Conservation (phyloP, 345 rosid species). For the Turritis glabra region DNA sequence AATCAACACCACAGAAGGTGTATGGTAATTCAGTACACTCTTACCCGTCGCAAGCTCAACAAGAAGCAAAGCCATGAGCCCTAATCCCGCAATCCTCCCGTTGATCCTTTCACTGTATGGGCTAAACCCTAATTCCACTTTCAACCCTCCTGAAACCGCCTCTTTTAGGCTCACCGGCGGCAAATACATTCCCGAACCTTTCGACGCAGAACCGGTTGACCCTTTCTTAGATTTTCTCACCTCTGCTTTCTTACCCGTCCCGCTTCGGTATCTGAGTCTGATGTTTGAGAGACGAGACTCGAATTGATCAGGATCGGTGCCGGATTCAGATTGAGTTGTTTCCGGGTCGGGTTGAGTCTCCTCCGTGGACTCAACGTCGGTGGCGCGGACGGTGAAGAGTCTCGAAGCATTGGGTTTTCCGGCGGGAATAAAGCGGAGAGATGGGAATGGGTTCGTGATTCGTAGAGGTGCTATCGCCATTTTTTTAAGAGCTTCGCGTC, state of each 20-base stretch:
- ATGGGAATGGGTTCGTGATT: slow-evolving; percentile 40
- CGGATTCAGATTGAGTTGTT: slow-evolving; percentile 37
- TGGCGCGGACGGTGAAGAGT: slow-evolving; percentile 46
- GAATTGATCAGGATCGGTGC: slow-evolving; percentile 49
- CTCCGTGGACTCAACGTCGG: slow-evolving; percentile 50
- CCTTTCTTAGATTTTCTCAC: slow-evolving; percentile 68
- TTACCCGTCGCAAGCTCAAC: slow-evolving; percentile 94
- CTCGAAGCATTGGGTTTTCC: slow-evolving; percentile 30
- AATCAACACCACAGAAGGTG: slow-evolving; percentile 66
- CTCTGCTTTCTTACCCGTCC: slow-evolving; percentile 88
- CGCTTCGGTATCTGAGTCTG: slow-evolving; percentile 68
- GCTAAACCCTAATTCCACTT: slow-evolving; percentile 81
- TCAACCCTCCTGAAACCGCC: slow-evolving; percentile 63
- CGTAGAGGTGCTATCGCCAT: slow-evolving; percentile 54
- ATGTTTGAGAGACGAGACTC: slow-evolving; percentile 71
- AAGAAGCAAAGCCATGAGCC: slow-evolving; percentile 67
- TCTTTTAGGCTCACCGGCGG: slow-evolving; percentile 80
- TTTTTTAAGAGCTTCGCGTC: slow-evolving; percentile 31
- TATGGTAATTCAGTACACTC: slow-evolving; percentile 72
- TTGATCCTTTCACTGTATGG: slow-evolving; percentile 71
- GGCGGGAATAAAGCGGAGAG: slow-evolving; percentile 23
- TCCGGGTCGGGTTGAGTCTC: slow-evolving; percentile 43
- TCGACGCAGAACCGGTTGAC: slow-evolving; percentile 27
- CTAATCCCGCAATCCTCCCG: slow-evolving; percentile 73
- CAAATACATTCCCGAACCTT: slow-evolving; percentile 50